Evolutionary conservation across 305 asterid species (phyloP).

Genomic region (Solanum aculeatissimum): DNA sequence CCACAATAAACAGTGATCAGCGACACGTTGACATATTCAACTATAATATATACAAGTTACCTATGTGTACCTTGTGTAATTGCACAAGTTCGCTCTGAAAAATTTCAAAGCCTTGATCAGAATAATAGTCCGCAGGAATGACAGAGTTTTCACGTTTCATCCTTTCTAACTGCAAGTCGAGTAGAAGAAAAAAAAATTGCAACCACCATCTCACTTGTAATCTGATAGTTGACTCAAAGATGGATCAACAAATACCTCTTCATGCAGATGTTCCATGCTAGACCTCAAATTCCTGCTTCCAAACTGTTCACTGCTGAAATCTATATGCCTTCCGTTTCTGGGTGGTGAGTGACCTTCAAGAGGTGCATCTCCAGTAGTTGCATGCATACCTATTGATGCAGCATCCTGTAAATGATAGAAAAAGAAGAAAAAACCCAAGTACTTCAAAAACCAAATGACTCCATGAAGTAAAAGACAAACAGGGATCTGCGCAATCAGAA

Average conservation of each 20-base stretch:
- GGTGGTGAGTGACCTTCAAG: slow-evolving; percentile 14
- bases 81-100: slow-evolving; percentile 45
- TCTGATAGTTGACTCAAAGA: not conserved
- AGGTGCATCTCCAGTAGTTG: slow-evolving; percentile 8
- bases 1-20: slow-evolving; percentile 8
- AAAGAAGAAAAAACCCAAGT: not conserved
- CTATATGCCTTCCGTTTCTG: slow-evolving; percentile 25
- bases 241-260: slow-evolving; percentile 47
- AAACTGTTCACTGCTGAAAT: slow-evolving; percentile 18
- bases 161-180: slow-evolving; percentile 69
- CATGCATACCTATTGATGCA: slow-evolving; percentile 5
- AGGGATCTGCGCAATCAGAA: not conserved
- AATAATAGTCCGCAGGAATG: slow-evolving; percentile 23
- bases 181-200: not conserved
- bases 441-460: not conserved
- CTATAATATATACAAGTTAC: not conserved
- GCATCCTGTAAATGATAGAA: slow-evolving; percentile 20
- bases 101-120: slow-evolving; percentile 27
- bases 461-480: not conserved
- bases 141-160: slow-evolving; percentile 75
- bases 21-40: not conserved
- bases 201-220: not conserved
- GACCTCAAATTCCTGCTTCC: slow-evolving; percentile 55
- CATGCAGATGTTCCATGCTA: slow-evolving; percentile 77
- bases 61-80: slow-evolving; percentile 46